Evolutionary conservation across 2,329 filamentous ascomycete genomes (phyloP).

Genomic region (Venturiaceae sp.): DNA sequence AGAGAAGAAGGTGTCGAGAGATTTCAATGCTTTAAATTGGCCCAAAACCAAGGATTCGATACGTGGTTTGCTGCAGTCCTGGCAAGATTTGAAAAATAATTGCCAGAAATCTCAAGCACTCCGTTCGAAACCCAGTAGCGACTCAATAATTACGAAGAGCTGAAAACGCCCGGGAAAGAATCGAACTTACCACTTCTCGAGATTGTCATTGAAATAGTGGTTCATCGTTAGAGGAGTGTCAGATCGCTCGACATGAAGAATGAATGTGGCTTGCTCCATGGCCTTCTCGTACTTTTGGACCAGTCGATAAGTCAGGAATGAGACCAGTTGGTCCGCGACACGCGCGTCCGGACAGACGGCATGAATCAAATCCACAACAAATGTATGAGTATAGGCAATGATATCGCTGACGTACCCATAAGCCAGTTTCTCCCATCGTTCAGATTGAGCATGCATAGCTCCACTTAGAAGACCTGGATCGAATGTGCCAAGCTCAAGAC

Average conservation of each 20-base stretch:
- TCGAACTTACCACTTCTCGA: slow-evolving; percentile 26
- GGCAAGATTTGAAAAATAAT: background rate
- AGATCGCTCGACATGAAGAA: slow-evolving; percentile 42
- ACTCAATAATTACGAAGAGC: background rate
- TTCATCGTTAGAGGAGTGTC: slow-evolving; percentile 42
- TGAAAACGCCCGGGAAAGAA: background rate
- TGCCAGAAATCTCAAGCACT: background rate
- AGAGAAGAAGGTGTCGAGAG: too few species aligned
- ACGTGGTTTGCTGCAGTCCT: too few species aligned
- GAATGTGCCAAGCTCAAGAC: slow-evolving; percentile 45
- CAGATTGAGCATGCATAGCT: slow-evolving; percentile 44
- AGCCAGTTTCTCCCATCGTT: slow-evolving; percentile 42
- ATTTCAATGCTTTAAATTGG: too few species aligned
- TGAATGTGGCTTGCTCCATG: slow-evolving; percentile 38
- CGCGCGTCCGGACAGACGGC: slow-evolving; percentile 33
- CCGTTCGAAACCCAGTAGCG: background rate
- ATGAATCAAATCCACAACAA: slow-evolving; percentile 35
- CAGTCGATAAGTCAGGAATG: slow-evolving; percentile 36
- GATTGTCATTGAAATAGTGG: slow-evolving; percentile 40
- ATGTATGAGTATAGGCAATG: slow-evolving; percentile 43
- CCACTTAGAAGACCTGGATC: slow-evolving; percentile 29
- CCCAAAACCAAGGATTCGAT: too few species aligned
- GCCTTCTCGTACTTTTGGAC: slow-evolving; percentile 35
- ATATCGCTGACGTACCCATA: slow-evolving; percentile 41
- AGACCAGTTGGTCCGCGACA: slow-evolving; percentile 34